Base-by-base conservation (phyloP, 2,329 filamentous ascomycete genomes). In the Aspergillus persii region DNA sequence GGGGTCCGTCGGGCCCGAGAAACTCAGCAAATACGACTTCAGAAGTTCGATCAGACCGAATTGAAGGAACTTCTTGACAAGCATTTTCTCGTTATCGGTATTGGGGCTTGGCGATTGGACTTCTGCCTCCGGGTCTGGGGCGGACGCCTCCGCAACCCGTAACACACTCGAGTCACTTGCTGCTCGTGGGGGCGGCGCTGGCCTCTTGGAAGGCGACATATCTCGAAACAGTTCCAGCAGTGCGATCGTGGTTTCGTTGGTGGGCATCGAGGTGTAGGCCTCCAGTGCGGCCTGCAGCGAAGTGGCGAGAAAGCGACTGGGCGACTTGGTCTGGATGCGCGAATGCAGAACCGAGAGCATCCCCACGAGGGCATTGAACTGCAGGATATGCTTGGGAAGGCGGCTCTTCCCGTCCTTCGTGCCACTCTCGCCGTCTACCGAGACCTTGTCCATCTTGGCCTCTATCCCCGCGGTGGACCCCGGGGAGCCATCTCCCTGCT, bases 281-380 rank as follows among this genome's bases (percentile, higher is more conserved):
- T 82, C 80, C 4, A 88, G 71, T 1, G 84, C 81, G 8, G 86
- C 85, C 61, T 88, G 85, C 5, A 89, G 76, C 26, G 84, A 86
- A 0, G 85, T 87, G 8, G 85, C 85, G 12, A 89, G 76, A 65
- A 89, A 89, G 1, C 85, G 81, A 65, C 85, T 88, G 0, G 86
- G 86, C 49, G 81, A 83, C 68, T 86, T 86, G 3, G 86, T 87
- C 72, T 85, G 85, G 68, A 89, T 85, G 23, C 86, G 79, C 4
- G 78, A 78, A 68, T 88, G 86, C 15, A 89, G 74, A 9, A 83
- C 79, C 1, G 83, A 77, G 2, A 89, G 76, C 79, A 88, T 83
- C 2, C 73, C 71, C 15, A 79, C 53, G 29, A 76, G 67, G n/a
- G 69, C 69, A 49, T 74, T 81, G 78, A 60, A 85, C 50, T 72